Evolutionary conservation across 78 protist genomes (phyloP).

Genomic region (Dictyostelium brefeldianum): DNA sequence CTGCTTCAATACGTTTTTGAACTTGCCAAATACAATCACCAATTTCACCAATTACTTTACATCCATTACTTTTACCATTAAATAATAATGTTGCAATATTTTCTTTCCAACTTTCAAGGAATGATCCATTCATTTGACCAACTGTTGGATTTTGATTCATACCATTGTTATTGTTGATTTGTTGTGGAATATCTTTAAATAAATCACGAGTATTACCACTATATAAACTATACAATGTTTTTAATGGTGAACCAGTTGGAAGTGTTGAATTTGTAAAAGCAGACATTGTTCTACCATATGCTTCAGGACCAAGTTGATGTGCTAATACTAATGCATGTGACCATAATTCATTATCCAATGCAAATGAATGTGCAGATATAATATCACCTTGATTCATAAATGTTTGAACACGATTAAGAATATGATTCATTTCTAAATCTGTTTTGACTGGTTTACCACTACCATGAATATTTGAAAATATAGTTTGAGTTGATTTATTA

Average conservation of each 20-base stretch:
- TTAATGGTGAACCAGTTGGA: slow-evolving; percentile 69
- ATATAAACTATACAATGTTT: slow-evolving; percentile 52
- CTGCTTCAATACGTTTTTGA: slow-evolving; percentile 77
- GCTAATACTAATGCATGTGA: slow-evolving; percentile 44
- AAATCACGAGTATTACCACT: slow-evolving; percentile 49
- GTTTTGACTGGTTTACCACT: not conserved
- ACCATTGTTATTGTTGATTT: not conserved
- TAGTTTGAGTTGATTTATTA: not conserved
- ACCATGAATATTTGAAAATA: slow-evolving; percentile 7
- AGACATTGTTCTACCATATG: slow-evolving; percentile 23
- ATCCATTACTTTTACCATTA: slow-evolving; percentile 49
- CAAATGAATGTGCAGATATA: slow-evolving; percentile 44
- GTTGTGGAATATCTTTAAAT: slow-evolving; percentile 20
- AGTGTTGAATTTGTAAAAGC: slow-evolving; percentile 10
- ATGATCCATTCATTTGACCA: not conserved
- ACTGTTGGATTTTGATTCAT: no score
- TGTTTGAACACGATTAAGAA: slow-evolving; percentile 39
- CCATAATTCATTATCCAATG: slow-evolving; percentile 50
- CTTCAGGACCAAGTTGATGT: slow-evolving; percentile 54
- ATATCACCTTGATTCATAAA: slow-evolving; percentile 44
- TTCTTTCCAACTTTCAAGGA: slow-evolving; percentile 78
- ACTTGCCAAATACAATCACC: slow-evolving; percentile 80
- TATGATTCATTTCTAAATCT: slow-evolving; percentile 3
- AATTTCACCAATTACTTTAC: slow-evolving; percentile 58
- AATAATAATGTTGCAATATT: slow-evolving; percentile 69